These are phyloP conservation scores for Punica granatum DNA, from an alignment of 345 rosid species.

Conservation along the genomic window DNA sequence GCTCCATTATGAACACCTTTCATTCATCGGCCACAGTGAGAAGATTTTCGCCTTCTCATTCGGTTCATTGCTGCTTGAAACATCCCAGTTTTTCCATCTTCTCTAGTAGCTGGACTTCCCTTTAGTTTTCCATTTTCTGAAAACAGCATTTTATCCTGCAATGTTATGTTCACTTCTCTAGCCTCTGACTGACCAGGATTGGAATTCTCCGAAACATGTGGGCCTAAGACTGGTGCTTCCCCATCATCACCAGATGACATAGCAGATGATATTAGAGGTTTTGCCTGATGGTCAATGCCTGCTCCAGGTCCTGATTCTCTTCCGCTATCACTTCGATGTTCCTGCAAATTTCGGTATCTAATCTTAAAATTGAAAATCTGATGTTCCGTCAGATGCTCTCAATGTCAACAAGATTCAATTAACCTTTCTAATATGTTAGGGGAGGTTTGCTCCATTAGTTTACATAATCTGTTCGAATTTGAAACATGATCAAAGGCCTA, in stretches of 20 bases:
- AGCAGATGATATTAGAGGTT: neutral
- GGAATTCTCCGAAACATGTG: neutral
- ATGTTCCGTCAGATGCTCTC: neutral
- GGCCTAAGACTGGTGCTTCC: neutral
- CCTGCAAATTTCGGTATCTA: neutral
- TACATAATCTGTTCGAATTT: too few species aligned
- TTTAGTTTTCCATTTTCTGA: neutral
- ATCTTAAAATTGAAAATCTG: neutral
- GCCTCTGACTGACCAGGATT: neutral
- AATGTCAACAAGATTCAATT: too few species aligned
- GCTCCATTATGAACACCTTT: neutral
- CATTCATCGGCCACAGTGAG: neutral
- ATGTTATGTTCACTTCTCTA: neutral
- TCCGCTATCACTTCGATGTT: neutral
- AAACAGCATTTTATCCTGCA: neutral
- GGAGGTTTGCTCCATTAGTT: too few species aligned
- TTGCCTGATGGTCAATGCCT: neutral
- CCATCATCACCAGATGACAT: neutral
- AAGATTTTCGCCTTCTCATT: neutral
- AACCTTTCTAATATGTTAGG: too few species aligned
- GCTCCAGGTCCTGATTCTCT: neutral
- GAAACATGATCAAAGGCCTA: too few species aligned
- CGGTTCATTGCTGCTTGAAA: slow-evolving; percentile 3
- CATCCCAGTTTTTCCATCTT: neutral
- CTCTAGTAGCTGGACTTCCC: neutral